A percentile compares a stretch with the other conserved stretches of the same genome.
These are phyloP conservation scores for Macadamia integrifolia DNA, from an alignment of 164 flowering plant species.

Conservation along the genomic window DNA sequence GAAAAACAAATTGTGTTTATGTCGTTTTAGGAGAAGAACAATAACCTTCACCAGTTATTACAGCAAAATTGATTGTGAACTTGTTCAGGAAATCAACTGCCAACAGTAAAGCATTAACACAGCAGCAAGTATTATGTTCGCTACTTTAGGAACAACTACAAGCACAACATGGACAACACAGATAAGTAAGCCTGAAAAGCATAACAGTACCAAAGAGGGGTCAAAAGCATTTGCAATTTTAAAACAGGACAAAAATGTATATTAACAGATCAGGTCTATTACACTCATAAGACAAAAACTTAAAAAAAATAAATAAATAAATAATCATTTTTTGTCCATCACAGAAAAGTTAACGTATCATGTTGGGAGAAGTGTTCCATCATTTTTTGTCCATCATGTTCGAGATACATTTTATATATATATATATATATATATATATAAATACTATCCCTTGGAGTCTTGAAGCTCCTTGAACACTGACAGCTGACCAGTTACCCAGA, in stretches of 20 bases:
- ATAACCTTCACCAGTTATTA: conserved; percentile 54
- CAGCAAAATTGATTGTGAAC: conserved; percentile 63
- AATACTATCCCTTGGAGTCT: too few species aligned
- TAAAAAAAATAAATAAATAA: too few species aligned
- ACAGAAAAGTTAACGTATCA: too few species aligned
- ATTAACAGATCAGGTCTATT: neutral
- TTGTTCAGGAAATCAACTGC: conserved; percentile 58
- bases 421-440: too few species aligned
- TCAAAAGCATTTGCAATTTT: conserved; percentile 52
- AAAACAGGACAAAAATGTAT: neutral
- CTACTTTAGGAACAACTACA: conserved; percentile 44
- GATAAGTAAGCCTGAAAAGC: conserved; percentile 56
- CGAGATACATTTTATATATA: too few species aligned
- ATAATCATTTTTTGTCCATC: too few species aligned
- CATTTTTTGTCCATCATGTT: too few species aligned
- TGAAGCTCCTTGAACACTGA: too few species aligned
- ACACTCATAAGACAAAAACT: neutral
- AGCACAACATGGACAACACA: conserved; percentile 45
- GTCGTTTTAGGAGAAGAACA: conserved; percentile 59
- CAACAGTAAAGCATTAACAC: conserved; percentile 35
- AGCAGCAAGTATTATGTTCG: conserved; percentile 39
- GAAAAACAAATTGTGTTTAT: conserved; percentile 59
- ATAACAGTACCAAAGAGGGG: conserved; percentile 52
- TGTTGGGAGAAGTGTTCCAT: too few species aligned
- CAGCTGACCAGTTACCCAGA: too few species aligned